These are phyloP conservation scores for Pyrus communis DNA, from an alignment of 306 rosid genomes.

Conservation along the genomic window DNA sequence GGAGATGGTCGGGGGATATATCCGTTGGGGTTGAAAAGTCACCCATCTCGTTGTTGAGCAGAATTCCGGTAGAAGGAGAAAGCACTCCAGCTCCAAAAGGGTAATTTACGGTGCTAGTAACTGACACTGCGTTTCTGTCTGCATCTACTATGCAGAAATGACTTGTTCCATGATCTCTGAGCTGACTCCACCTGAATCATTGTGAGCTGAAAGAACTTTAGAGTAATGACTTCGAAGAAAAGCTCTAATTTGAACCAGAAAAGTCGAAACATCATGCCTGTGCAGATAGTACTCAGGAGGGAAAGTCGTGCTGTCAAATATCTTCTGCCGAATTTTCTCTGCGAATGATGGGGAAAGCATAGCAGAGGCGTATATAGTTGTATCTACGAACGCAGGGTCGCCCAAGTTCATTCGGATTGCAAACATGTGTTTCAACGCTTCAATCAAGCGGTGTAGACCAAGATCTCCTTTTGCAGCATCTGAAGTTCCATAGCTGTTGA, in stretches of 20 bases:
- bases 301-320: conserved; percentile 77
- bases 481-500: conserved; percentile 51
- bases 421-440: conserved; percentile 77
- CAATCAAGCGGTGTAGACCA: conserved; percentile 74
- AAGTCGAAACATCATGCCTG: conserved; percentile 35
- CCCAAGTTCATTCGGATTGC: conserved; percentile 87
- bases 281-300: conserved; percentile 71
- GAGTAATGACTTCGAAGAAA: background rate
- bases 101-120: conserved; percentile 62
- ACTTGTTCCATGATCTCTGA: conserved; percentile 90
- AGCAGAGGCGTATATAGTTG: conserved; percentile 20
- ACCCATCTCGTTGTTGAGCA: conserved; percentile 80
- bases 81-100: conserved; percentile 67
- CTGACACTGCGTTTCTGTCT: conserved; percentile 80
- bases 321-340: conserved; percentile 40
- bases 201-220: background rate
- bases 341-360: conserved; percentile 85
- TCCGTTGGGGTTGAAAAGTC: conserved; percentile 78
- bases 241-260: conserved; percentile 12
- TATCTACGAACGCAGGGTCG: conserved; percentile 65
- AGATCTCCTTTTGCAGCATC: conserved; percentile 62
- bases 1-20: conserved; percentile 46
- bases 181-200: conserved; percentile 77
- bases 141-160: conserved; percentile 86
- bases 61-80: conserved; percentile 80